Conservation (phyloP, 371 early-diverging fungal species). For the Rhizopus stolonifer region DNA sequence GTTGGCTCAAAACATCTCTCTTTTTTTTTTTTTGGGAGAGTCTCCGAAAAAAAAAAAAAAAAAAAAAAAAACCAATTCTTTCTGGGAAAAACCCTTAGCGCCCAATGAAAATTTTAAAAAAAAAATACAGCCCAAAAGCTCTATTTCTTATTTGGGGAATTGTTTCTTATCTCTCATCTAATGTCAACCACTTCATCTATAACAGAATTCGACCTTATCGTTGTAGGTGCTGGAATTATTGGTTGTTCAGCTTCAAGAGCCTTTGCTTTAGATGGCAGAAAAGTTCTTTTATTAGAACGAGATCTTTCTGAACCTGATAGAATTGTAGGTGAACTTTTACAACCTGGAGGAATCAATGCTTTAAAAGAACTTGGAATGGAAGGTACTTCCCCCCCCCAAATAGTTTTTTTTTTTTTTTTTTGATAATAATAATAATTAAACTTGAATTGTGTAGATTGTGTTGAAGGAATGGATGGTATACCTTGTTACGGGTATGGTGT, state of each 20-base stretch:
- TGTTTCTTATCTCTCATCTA: no score
- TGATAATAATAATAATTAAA: no score
- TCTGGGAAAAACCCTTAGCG: no score
- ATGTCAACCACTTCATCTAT: background rate
- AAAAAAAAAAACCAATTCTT: no score
- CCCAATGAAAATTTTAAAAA: no score
- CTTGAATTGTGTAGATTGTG: constrained; percentile 60
- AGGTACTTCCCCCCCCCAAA: no score
- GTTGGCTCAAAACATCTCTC: no score
- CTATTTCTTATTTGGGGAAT: no score
- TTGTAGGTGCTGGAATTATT: constrained; percentile 88
- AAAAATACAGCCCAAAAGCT: no score
- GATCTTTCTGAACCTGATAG: constrained; percentile 89
- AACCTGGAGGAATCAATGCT: constrained; percentile 87
- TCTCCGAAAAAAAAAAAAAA: no score
- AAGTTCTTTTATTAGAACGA: constrained; percentile 75
- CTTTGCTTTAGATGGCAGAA: constrained; percentile 70
- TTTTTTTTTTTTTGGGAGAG: no score
- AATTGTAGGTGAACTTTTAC: constrained; percentile 93
- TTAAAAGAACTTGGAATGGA: constrained; percentile 71
- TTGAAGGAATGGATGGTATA: constrained; percentile 87
- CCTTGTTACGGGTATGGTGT: constrained; percentile 87
- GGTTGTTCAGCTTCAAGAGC: constrained; percentile 81
- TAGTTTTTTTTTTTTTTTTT: no score
- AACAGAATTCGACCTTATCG: constrained; percentile 66